These are phyloP conservation scores for Leccinum uliginosum DNA, from an alignment of 768 basidiomycete species.

Conservation along the genomic window DNA sequence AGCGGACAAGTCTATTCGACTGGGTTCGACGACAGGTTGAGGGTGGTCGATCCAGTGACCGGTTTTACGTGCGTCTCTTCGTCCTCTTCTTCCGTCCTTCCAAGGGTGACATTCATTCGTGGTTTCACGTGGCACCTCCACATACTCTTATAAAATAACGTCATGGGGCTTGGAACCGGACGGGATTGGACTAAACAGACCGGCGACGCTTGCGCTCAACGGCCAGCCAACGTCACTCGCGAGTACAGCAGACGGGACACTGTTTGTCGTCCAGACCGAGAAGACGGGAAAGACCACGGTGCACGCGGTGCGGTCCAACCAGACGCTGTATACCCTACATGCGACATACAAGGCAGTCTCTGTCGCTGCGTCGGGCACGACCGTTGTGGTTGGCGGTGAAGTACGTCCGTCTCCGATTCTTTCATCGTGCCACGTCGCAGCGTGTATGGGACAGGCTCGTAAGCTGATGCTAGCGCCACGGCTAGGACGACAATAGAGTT, in stretches of 20 bases:
- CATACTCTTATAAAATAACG: background rate
- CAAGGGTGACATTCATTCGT: background rate
- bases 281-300: conserved; percentile 37
- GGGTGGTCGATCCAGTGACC: conserved; percentile 50
- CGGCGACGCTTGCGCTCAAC: conserved; percentile 45
- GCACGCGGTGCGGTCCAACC: conserved; percentile 68
- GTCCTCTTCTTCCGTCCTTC: background rate
- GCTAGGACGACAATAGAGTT: conserved; percentile 67
- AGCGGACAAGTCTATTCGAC: conserved; percentile 58
- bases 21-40: conserved; percentile 77
- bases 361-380: conserved; percentile 46
- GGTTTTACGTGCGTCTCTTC: conserved; percentile 29
- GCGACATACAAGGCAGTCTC: conserved; percentile 52
- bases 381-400: conserved; percentile 74
- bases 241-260: conserved; percentile 51
- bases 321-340: conserved; percentile 55
- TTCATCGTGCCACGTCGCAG: background rate
- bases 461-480: background rate
- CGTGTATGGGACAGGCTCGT: background rate
- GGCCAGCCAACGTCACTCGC: conserved; percentile 71
- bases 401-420: conserved; percentile 37
- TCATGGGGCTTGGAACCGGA: background rate
- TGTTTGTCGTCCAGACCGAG: conserved; percentile 55
- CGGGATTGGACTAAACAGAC: conserved; percentile 33
- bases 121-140: background rate